These are phyloP conservation scores for Trametes villosa DNA, from an alignment of 768 basidiomycete genomes.

Conservation along the genomic window DNA sequence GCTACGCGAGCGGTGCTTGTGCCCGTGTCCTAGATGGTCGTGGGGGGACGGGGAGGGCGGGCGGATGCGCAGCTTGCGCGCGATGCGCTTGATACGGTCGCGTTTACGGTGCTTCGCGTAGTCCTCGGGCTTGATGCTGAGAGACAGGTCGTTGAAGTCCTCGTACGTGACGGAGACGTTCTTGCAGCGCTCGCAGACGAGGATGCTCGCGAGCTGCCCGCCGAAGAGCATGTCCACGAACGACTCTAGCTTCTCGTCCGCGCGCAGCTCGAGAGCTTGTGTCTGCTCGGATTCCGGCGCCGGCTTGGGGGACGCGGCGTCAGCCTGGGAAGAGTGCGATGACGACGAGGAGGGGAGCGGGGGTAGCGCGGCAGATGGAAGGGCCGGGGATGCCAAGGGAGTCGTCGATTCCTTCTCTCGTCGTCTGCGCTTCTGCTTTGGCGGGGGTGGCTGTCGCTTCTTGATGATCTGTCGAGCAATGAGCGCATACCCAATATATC, in stretches of 20 bases:
- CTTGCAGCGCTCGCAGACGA: slow-evolving; percentile 95
- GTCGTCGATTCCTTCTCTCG: neutral
- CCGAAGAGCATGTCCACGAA: slow-evolving; percentile 92
- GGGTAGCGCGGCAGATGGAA: too few relatives aligned
- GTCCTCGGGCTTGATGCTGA: slow-evolving; percentile 86
- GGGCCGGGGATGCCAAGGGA: slow-evolving; percentile 3
- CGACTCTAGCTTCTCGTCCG: slow-evolving; percentile 60
- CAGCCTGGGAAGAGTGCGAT: neutral
- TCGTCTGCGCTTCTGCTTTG: slow-evolving; percentile 44
- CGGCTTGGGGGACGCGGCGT: neutral
- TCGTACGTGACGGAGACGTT: slow-evolving; percentile 91
- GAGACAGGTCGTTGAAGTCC: slow-evolving; percentile 91
- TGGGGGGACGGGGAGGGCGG: slow-evolving; percentile 10
- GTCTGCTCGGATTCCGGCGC: neutral
- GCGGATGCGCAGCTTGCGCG: slow-evolving; percentile 56
- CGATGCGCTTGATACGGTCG: slow-evolving; percentile 75
- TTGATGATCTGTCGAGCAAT: slow-evolving; percentile 71
- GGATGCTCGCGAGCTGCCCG: slow-evolving; percentile 85
- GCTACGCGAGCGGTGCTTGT: slow-evolving; percentile 1
- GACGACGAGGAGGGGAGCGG: neutral
- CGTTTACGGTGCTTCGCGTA: slow-evolving; percentile 74
- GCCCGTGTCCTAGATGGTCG: neutral
- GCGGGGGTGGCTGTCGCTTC: slow-evolving; percentile 54
- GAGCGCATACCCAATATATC: neutral
- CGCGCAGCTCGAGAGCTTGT: slow-evolving; percentile 30